A percentile compares a stretch with the other conserved stretches of the same genome.
phyloP scores from a whole-genome alignment of 2,329 filamentous ascomycete species.

The Fusarium chaquense region DNA sequence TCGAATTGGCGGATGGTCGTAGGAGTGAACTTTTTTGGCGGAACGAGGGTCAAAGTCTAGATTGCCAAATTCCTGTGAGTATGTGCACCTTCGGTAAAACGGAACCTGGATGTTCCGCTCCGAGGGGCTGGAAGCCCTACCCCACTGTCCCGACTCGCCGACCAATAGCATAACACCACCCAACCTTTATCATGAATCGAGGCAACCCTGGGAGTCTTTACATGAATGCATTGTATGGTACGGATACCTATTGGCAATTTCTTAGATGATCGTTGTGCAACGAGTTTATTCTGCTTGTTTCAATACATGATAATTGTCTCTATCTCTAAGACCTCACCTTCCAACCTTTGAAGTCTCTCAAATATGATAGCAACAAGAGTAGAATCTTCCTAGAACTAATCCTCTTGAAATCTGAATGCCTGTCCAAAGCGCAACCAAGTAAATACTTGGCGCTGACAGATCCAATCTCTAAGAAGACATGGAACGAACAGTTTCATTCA shows the following conservation, averaged over 20 bases:
- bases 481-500: slow-evolving; percentile 1
- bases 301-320: neutral
- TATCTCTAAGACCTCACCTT: neutral
- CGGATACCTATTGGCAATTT: neutral
- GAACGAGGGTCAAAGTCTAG: slow-evolving; percentile 49
- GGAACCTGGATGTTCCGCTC: slow-evolving; percentile 44
- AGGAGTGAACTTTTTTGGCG: slow-evolving; percentile 54
- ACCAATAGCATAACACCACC: slow-evolving; percentile 28
- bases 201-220: neutral
- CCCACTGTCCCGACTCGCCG: neutral
- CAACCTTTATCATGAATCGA: neutral
- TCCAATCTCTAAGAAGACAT: slow-evolving; percentile 19
- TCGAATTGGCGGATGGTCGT: slow-evolving; percentile 58
- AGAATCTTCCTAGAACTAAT: slow-evolving; percentile 7
- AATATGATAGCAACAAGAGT: slow-evolving; percentile 24
- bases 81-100: slow-evolving; percentile 50
- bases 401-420: slow-evolving; percentile 12
- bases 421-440: slow-evolving; percentile 13
- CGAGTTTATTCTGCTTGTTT: neutral
- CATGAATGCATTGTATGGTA: neutral
- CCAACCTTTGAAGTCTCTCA: neutral
- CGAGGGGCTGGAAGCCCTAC: slow-evolving; percentile 25
- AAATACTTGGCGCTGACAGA: slow-evolving; percentile 11
- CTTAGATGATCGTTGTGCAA: neutral
- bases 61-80: slow-evolving; percentile 55